Conservation (phyloP, 257 asterid genomes). For the Oldenlandia corymbosa region DNA sequence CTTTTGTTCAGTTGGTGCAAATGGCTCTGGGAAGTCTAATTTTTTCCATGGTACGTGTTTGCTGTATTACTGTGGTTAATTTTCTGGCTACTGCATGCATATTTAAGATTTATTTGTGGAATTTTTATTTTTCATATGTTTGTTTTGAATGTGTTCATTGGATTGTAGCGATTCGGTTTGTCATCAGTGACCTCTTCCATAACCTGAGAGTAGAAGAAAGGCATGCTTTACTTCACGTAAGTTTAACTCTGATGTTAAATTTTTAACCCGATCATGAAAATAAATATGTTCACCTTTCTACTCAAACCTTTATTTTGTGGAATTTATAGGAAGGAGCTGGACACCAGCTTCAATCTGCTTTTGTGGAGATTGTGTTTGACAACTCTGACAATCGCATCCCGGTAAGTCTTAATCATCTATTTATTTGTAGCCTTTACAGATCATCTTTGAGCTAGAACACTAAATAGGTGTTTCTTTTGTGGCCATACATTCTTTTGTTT, state of each 20-base stretch:
- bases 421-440: not conserved
- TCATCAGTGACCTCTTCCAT: constrained; percentile 87
- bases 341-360: constrained; percentile 85
- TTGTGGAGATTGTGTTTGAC: constrained; percentile 97
- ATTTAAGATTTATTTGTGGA: not conserved
- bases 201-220: constrained; percentile 92
- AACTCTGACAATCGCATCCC: constrained; percentile 96
- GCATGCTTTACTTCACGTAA: constrained; percentile 86
- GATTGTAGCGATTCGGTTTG: constrained; percentile 86
- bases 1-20: constrained; percentile 83
- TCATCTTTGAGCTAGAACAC: not conserved
- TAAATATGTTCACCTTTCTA: not conserved
- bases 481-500: not conserved
- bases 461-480: not conserved
- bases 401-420: constrained; percentile 31
- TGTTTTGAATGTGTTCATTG: constrained; percentile 9
- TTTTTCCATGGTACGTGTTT: constrained; percentile 75
- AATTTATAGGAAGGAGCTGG: constrained; percentile 92
- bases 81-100: not conserved
- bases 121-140: too few relatives aligned
- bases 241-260: constrained; percentile 17
- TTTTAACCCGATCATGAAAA: not conserved
- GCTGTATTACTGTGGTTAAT: constrained; percentile 10
- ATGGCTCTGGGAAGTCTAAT: constrained; percentile 97
- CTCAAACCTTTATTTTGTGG: constrained; percentile 13